A percentile compares a stretch with the other conserved stretches of the same genome.
These are phyloP conservation scores for Microthlaspi erraticum DNA, from an alignment of 345 rosid genomes.

Conservation along the genomic window DNA sequence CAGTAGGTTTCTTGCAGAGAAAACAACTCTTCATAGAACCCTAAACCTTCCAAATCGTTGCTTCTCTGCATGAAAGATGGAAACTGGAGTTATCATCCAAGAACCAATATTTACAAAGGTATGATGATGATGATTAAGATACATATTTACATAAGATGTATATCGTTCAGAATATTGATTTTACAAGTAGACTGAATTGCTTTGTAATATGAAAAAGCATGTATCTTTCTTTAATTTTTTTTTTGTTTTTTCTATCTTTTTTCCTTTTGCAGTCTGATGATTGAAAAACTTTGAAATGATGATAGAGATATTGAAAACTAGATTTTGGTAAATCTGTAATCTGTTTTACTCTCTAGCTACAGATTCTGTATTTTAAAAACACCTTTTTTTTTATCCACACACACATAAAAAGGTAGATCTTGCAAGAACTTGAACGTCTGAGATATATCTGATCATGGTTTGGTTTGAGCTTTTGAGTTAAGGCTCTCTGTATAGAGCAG, in stretches of 20 bases:
- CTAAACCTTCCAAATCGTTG: slow-evolving; percentile 33
- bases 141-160: slow-evolving; percentile 6
- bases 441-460: slow-evolving; percentile 8
- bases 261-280: slow-evolving; percentile 30
- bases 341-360: slow-evolving; percentile 26
- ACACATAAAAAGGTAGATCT: slow-evolving; percentile 15
- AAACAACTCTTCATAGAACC: slow-evolving; percentile 34
- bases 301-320: slow-evolving; percentile 23
- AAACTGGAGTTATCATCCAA: slow-evolving; percentile 54
- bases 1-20: slow-evolving; percentile 39
- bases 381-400: slow-evolving; percentile 16
- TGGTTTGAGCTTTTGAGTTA: neutral
- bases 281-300: slow-evolving; percentile 27
- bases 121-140: slow-evolving; percentile 26
- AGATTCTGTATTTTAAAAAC: slow-evolving; percentile 6
- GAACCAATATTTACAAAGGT: slow-evolving; percentile 53
- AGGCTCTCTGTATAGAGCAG: neutral
- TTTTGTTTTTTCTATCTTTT: neutral
- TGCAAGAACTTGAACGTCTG: slow-evolving; percentile 7
- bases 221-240: slow-evolving; percentile 12
- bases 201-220: slow-evolving; percentile 18
- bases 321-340: slow-evolving; percentile 7
- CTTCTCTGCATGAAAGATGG: slow-evolving; percentile 56
- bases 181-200: slow-evolving; percentile 15
- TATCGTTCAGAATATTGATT: slow-evolving; percentile 10